These are phyloP conservation scores for Blastomyces parvus DNA, from an alignment of 2,329 filamentous ascomycete species.

Conservation along the genomic window DNA sequence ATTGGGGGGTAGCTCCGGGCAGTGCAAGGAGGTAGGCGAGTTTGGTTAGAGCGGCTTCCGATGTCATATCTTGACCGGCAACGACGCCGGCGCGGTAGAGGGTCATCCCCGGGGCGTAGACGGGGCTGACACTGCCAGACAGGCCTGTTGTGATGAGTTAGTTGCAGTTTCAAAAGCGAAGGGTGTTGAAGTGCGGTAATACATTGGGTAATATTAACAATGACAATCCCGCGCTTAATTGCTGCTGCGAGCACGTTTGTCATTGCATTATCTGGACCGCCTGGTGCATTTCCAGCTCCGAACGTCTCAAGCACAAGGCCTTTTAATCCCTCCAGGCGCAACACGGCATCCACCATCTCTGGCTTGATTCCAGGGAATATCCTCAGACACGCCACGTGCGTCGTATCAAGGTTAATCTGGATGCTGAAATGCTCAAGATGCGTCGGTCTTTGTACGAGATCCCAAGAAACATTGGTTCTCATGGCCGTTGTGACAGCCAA, in stretches of 20 bases:
- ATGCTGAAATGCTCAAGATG: conserved; percentile 65
- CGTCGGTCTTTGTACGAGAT: conserved; percentile 63
- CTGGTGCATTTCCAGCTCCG: conserved; percentile 83
- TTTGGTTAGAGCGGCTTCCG: conserved; percentile 84
- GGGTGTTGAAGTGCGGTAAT: too few species aligned
- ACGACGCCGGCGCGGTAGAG: conserved; percentile 77
- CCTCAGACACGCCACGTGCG: conserved; percentile 80
- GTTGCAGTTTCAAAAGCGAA: background rate
- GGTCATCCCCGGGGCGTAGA: conserved; percentile 69
- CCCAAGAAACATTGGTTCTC: conserved; percentile 72
- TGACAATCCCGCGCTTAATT: conserved; percentile 68
- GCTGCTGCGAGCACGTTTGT: conserved; percentile 68
- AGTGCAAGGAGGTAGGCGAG: conserved; percentile 72
- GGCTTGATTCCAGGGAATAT: conserved; percentile 89
- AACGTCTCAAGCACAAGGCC: conserved; percentile 86
- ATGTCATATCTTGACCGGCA: conserved; percentile 79
- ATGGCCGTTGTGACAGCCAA: conserved; percentile 73
- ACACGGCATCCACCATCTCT: conserved; percentile 82
- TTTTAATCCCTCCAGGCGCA: conserved; percentile 63
- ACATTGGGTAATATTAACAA: conserved; percentile 90
- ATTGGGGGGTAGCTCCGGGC: conserved; percentile 52
- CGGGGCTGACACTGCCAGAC: conserved; percentile 63
- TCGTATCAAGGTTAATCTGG: conserved; percentile 66
- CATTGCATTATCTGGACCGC: conserved; percentile 67
- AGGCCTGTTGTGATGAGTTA: conserved; percentile 28